These are phyloP conservation scores for Claviceps monticola DNA, from an alignment of 2,329 filamentous ascomycete genomes.

Conservation along the genomic window DNA sequence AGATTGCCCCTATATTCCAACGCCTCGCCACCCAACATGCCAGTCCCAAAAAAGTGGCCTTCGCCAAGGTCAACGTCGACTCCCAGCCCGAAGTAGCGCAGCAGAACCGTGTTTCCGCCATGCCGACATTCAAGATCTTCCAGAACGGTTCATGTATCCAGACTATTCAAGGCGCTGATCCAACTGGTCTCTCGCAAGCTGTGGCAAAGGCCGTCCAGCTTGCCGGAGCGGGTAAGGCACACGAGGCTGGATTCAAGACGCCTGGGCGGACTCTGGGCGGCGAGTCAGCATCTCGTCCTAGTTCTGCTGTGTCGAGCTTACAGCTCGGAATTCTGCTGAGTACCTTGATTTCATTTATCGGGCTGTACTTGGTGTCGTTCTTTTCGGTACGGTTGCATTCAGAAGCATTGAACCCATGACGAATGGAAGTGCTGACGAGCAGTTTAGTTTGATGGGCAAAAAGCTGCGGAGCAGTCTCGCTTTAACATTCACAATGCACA, in stretches of 20 bases:
- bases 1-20: slow-evolving; percentile 34
- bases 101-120: slow-evolving; percentile 66
- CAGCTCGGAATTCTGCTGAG: slow-evolving; percentile 33
- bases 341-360: slow-evolving; percentile 39
- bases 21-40: slow-evolving; percentile 28
- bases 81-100: slow-evolving; percentile 28
- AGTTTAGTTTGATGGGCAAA: slow-evolving; percentile 44
- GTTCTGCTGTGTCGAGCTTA: slow-evolving; percentile 11
- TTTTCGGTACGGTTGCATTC: slow-evolving; percentile 37
- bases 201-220: slow-evolving; percentile 57
- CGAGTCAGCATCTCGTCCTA: slow-evolving; percentile 9
- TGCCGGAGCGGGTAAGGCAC: slow-evolving; percentile 25
- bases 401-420: slow-evolving; percentile 2
- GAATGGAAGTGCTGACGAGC: slow-evolving; percentile 12
- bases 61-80: slow-evolving; percentile 13
- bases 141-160: slow-evolving; percentile 59
- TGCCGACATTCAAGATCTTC: slow-evolving; percentile 92
- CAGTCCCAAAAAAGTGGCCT: slow-evolving; percentile 11
- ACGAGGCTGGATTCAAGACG: slow-evolving; percentile 33
- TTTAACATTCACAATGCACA: slow-evolving; percentile 38
- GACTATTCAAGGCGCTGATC: slow-evolving; percentile 72
- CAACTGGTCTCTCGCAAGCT: slow-evolving; percentile 57
- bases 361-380: slow-evolving; percentile 47
- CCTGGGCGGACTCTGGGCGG: slow-evolving; percentile 45
- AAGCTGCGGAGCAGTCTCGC: slow-evolving; percentile 42